Percentiles rank a stretch among this genome's conserved stretches.
Conservation (phyloP, 495 filamentous ascomycete genomes). For the Podospora appendiculata region DNA sequence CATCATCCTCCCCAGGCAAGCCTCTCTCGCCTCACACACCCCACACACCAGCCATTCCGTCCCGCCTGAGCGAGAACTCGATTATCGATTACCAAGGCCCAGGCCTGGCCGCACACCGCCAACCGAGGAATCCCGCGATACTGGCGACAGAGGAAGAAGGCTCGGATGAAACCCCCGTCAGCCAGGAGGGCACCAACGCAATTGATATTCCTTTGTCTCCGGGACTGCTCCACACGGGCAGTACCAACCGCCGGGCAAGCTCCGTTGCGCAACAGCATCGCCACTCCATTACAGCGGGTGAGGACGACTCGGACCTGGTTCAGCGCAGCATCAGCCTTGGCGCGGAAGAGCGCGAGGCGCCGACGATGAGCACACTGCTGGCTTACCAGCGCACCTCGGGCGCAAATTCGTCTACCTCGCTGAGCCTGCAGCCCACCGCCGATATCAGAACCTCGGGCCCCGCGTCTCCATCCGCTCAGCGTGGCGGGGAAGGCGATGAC, state of each 20-base stretch:
- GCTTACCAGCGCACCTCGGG: conserved; percentile 27
- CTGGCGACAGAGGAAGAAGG: conserved; percentile 27
- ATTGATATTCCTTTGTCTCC: conserved; percentile 83
- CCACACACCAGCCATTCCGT: conserved; percentile 87
- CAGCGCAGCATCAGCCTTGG: conserved; percentile 74
- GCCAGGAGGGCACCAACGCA: conserved; percentile 50
- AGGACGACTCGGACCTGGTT: conserved; percentile 54
- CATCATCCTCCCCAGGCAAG: conserved; percentile 83
- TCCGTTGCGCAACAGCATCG: conserved; percentile 69
- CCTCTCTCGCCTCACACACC: conserved; percentile 90
- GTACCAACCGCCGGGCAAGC: conserved; percentile 55
- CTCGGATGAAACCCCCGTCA: conserved; percentile 21
- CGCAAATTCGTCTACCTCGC: conserved; percentile 18
- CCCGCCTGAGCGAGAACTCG: conserved; percentile 81
- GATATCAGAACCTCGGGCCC: conserved; percentile 21
- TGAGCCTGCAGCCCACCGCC: conserved; percentile 37
- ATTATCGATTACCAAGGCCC: conserved; percentile 62
- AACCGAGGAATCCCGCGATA: conserved; percentile 10
- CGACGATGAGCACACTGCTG: conserved; percentile 49
- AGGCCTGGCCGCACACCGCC: conserved; percentile 13
- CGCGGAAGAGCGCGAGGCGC: conserved; percentile 55
- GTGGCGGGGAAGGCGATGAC: not conserved
- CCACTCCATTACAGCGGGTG: conserved; percentile 28
- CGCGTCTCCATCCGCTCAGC: not conserved
- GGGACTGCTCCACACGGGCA: conserved; percentile 48